A percentile compares a stretch with the other conserved stretches of the same genome.
These are phyloP conservation scores for Prunus kanzakura DNA, from an alignment of 306 rosid genomes.

Conservation along the genomic window DNA sequence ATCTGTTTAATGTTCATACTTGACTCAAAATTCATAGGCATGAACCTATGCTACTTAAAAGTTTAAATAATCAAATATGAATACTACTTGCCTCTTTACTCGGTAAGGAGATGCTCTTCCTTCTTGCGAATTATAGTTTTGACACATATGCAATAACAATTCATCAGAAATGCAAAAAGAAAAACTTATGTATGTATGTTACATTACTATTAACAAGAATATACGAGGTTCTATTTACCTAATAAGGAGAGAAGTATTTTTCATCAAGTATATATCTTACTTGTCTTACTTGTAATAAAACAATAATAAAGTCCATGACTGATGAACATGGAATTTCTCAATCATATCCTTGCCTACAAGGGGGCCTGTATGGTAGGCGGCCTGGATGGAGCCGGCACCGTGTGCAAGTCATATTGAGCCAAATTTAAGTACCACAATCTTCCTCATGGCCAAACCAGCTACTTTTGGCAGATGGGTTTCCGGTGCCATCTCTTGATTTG, in stretches of 20 bases:
- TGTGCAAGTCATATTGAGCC: too few species aligned
- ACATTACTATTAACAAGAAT: accelerated
- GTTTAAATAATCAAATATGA: background rate
- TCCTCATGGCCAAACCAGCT: background rate
- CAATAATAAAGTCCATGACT: background rate
- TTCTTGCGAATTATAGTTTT: too few species aligned
- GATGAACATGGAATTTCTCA: background rate
- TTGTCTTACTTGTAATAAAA: too few species aligned
- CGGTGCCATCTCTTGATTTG: background rate
- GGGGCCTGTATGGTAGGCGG: too few species aligned
- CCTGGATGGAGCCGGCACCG: too few species aligned
- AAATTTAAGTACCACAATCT: too few species aligned
- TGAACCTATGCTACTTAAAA: too few species aligned
- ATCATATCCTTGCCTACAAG: background rate
- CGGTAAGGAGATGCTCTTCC: accelerated
- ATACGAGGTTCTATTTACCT: too few species aligned
- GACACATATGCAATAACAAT: accelerated
- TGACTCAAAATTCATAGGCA: background rate
- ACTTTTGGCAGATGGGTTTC: background rate
- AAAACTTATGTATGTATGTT: accelerated
- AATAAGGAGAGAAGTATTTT: too few species aligned
- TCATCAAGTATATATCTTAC: too few species aligned
- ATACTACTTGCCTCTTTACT: background rate
- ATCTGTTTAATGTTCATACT: background rate
- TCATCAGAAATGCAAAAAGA: accelerated